Evolutionary conservation across 225 moss, liverwort and hornwort species (phyloP), one percentile per base, ranked within the genome.

Genomic region (Lunularia cruciata): DNA sequence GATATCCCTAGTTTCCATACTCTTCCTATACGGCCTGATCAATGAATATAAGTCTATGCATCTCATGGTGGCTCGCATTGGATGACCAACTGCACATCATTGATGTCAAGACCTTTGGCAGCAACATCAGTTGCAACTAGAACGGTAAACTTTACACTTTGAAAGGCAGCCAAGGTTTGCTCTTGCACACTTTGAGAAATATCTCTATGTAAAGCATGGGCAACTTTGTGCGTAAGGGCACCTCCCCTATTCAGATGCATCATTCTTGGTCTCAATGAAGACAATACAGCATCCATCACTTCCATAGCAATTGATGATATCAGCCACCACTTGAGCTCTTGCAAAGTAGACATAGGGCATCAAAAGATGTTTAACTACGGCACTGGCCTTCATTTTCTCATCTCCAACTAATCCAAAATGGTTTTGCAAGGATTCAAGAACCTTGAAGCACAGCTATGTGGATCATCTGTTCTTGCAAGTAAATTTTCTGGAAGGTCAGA

Each of bases 91-190:
- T 83, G 91, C 65, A 94, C 94, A 47, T 94, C 94, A 48, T 91
- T 89, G 69, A 94, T 86, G 25, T 94, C 94, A 62, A 94, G 67
- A 19, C 94, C 94, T 62, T 91, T 78, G 31, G 94, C 91, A 11
- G 94, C 94, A 15, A 91, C 91, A 61, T 94, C 94, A 3, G 94
- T 94, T 1, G 94, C 94, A 47, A 94, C 94, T 8, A 94, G 65
- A 30, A 81, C 81, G 33, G 60, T 77, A 57, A 94, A 89, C 73
- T 89, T 89, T 0, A 75, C 87, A 0, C 84, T 67, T 1, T 91
- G 89, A 35, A 94, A 94, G 0, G 75, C 91, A 25, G 87, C 83
- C 30, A 94, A 75, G 0, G 94, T 94, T 73, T 79, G 85, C 76
- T 94, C 94, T 0, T 89, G 86, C 31, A 84, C 60, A n/a, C 36